These are phyloP conservation scores for Lentinula novae-zelandiae DNA, from an alignment of 1,284 basidiomycete genomes.

Conservation along the genomic window DNA sequence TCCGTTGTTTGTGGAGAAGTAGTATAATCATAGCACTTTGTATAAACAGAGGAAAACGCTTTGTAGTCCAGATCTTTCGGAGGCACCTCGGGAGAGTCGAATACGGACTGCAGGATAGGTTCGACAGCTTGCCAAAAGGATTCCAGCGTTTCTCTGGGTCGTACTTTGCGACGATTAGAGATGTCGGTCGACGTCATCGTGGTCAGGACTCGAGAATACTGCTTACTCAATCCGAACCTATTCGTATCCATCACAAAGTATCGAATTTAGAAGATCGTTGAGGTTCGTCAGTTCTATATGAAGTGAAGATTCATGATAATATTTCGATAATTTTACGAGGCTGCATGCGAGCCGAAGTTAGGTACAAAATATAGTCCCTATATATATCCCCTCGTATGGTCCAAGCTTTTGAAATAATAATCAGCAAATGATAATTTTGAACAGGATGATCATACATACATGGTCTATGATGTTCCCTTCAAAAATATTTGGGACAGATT, in stretches of 20 bases:
- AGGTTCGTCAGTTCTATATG: too few species aligned
- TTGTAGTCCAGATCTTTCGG: not conserved
- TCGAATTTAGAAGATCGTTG: too few species aligned
- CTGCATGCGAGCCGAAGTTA: not conserved
- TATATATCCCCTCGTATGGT: slow-evolving; percentile 1
- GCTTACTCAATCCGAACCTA: too few species aligned
- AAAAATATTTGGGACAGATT: slow-evolving; percentile 1
- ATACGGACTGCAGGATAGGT: not conserved
- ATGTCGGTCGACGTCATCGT: not conserved
- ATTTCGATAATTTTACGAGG: too few species aligned
- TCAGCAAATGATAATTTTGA: not conserved
- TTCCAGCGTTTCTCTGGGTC: not conserved
- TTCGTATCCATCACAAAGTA: too few species aligned
- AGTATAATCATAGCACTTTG: not conserved
- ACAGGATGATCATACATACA: not conserved
- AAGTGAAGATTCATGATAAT: too few species aligned
- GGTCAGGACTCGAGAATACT: not conserved
- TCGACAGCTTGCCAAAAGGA: not conserved
- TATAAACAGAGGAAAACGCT: not conserved
- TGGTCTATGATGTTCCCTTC: slow-evolving; percentile 10
- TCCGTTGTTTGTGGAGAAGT: too few species aligned
- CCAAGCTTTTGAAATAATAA: not conserved
- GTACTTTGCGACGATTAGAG: not conserved
- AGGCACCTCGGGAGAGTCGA: not conserved
- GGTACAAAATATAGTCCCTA: slow-evolving; percentile 1